A percentile compares a stretch with the other conserved stretches of the same genome.
phyloP scores from a whole-genome alignment of 83 land plant species.

The Diphasiastrum complanatum region DNA sequence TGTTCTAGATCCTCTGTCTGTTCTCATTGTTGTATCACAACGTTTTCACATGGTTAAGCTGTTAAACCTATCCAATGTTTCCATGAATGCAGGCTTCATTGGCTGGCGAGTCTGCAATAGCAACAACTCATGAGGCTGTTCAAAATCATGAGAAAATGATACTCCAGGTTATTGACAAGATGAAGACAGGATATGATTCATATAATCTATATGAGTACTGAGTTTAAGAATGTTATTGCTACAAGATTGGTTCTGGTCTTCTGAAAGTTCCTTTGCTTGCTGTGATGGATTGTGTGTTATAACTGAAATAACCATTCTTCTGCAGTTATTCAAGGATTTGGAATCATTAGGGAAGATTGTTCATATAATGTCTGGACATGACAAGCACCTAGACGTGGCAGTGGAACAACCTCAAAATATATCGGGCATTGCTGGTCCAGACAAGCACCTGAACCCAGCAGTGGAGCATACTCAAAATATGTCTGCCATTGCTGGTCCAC shows the following conservation, averaged over 20 bases:
- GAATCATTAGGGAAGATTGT: slow-evolving; percentile 25
- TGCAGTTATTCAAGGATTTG: slow-evolving; percentile 24
- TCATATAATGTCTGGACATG: slow-evolving; percentile 28
- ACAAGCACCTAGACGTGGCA: too few relatives aligned
- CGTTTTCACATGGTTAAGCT: too few relatives aligned
- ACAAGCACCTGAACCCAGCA: too few relatives aligned
- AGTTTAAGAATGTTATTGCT: background rate
- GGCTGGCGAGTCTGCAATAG: background rate
- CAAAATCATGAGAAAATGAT: slow-evolving; percentile 30
- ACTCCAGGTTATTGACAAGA: slow-evolving; percentile 7
- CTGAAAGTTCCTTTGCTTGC: too few relatives aligned
- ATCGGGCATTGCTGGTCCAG: too few relatives aligned
- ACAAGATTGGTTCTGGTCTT: too few relatives aligned
- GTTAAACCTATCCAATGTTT: background rate
- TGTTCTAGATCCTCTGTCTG: too few relatives aligned
- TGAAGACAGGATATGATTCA: background rate
- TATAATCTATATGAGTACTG: background rate
- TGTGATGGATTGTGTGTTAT: too few relatives aligned
- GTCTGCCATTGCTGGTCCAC: too few relatives aligned
- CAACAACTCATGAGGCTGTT: slow-evolving; percentile 14
- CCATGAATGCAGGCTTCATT: background rate
- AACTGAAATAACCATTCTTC: background rate
- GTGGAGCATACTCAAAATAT: too few relatives aligned
- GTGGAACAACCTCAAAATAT: too few relatives aligned
- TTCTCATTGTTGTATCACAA: too few relatives aligned